A percentile compares a stretch with the other conserved stretches of the same genome.
Evolutionary conservation across 1,284 basidiomycete species (phyloP).

Genomic region (Athelia sp.): DNA sequence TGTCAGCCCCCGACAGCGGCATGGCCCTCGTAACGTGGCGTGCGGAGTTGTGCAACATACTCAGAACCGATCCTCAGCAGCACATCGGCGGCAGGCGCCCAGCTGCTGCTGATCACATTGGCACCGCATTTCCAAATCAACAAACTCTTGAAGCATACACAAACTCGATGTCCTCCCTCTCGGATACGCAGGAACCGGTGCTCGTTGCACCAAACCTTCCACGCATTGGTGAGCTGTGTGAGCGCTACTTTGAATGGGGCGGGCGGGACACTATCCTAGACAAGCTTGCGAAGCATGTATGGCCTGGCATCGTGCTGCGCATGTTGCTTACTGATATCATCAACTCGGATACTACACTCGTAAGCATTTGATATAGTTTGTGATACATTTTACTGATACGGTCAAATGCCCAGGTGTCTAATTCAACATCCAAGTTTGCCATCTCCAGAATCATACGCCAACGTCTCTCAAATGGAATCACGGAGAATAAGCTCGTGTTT

Average conservation of each 20-base stretch:
- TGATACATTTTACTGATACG: neutral
- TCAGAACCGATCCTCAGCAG: neutral
- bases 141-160: neutral
- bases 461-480: neutral
- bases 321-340: neutral
- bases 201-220: neutral
- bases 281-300: neutral
- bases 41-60: neutral
- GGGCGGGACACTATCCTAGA: neutral
- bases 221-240: neutral
- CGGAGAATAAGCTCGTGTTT: neutral
- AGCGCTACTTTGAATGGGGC: neutral
- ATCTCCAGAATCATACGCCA: neutral
- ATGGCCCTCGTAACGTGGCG: neutral
- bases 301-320: neutral
- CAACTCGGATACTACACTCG: neutral
- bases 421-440: neutral
- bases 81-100: neutral
- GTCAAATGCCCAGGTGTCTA: neutral
- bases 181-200: neutral
- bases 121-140: neutral
- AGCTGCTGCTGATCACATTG: neutral
- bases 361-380: neutral
- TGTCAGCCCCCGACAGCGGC: neutral
- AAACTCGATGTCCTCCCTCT: neutral